A percentile compares a stretch with the other conserved stretches of the same genome.
Conservation (phyloP, 495 filamentous ascomycete genomes). For the Jackrogersella multiformis region DNA sequence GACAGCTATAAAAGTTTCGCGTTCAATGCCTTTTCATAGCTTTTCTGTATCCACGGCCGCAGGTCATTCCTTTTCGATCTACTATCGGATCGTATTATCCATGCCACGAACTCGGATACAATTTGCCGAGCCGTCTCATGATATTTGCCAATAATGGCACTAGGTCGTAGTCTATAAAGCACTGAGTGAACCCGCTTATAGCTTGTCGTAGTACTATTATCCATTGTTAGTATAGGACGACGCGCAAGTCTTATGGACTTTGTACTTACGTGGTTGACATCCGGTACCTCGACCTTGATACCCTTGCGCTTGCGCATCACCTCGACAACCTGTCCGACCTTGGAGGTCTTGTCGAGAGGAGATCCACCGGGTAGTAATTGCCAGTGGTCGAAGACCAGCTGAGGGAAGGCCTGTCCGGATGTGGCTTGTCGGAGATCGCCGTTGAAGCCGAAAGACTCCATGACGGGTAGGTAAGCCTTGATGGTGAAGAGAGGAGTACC, state of each 20-base stretch:
- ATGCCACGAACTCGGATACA: constrained; percentile 33
- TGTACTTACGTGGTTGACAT: constrained; percentile 88
- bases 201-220: constrained; percentile 96
- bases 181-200: constrained; percentile 67
- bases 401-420: constrained; percentile 98
- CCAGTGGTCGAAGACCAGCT: constrained; percentile 99
- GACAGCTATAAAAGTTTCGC: constrained; percentile 44
- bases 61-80: constrained; percentile 43
- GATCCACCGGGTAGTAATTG: constrained; percentile 93
- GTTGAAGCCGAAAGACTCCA: constrained; percentile 99
- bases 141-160: constrained; percentile 48
- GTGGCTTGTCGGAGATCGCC: constrained; percentile 93
- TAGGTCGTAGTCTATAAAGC: constrained; percentile 52
- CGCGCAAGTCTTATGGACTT: neutral
- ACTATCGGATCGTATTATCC: constrained; percentile 39
- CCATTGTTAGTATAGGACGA: constrained; percentile 59
- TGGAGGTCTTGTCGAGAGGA: constrained; percentile 83
- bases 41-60: constrained; percentile 47
- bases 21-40: constrained; percentile 43
- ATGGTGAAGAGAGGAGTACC: constrained; percentile 99
- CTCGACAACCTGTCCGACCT: constrained; percentile 84
- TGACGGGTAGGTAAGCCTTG: constrained; percentile 99
- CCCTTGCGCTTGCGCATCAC: constrained; percentile 99
- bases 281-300: constrained; percentile 93
- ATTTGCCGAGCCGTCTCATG: constrained; percentile 44